Percentiles rank a stretch among this genome's conserved stretches.
phyloP scores from a whole-genome alignment of 306 rosid genomes.

The Oxytropis ochrocephala region DNA sequence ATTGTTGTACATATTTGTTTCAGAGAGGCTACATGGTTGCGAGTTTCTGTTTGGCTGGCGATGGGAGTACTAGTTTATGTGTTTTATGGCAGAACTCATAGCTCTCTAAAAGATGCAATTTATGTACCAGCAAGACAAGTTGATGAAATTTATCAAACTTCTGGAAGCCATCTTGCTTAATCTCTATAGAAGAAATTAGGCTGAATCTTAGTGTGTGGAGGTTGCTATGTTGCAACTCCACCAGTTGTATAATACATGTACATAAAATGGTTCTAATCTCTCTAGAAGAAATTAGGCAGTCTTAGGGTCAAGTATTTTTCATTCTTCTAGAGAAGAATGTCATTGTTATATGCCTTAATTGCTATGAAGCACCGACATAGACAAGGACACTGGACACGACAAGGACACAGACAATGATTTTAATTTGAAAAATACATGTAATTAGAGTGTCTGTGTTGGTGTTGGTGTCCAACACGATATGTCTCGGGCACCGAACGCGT shows the following conservation, averaged over 20 bases:
- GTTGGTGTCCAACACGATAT: no score
- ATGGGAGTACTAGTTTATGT: slow-evolving; percentile 51
- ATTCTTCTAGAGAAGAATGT: background rate
- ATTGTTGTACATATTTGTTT: slow-evolving; percentile 12
- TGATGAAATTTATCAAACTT: slow-evolving; percentile 35
- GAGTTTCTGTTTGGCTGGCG: slow-evolving; percentile 71
- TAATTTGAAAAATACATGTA: no score
- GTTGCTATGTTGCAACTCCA: background rate
- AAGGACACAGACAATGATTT: no score
- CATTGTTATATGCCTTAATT: background rate
- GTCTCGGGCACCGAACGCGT: no score
- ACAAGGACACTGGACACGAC: no score
- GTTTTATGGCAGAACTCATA: slow-evolving; percentile 72
- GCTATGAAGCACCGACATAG: no score
- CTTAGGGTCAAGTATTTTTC: background rate
- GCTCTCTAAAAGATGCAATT: slow-evolving; percentile 58
- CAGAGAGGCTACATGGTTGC: slow-evolving; percentile 69
- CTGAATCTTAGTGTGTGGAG: background rate
- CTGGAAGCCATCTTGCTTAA: slow-evolving; percentile 26
- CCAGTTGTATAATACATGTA: background rate
- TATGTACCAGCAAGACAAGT: slow-evolving; percentile 52
- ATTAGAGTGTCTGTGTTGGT: no score
- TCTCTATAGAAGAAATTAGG: background rate
- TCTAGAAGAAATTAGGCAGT: no score
- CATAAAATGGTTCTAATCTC: slow-evolving; percentile 15